Percentiles rank a stretch among this genome's conserved stretches.
Evolutionary conservation across 2,329 filamentous ascomycete species (phyloP).

Genomic region (Scedosporium minutisporum): DNA sequence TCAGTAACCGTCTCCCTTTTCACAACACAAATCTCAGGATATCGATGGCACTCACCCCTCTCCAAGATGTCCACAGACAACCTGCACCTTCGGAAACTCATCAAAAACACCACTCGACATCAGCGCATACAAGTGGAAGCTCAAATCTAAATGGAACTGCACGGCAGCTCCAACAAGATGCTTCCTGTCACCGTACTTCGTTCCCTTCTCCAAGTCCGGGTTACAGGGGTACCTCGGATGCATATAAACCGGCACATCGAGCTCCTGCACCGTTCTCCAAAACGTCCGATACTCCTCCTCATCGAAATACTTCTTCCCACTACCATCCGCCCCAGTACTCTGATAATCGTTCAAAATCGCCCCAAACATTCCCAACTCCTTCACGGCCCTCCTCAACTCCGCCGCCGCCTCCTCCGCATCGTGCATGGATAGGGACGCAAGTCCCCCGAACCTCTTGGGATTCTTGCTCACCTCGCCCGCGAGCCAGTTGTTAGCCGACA

Average conservation of each 20-base stretch:
- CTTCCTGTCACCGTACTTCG: constrained; percentile 18
- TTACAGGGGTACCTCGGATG: constrained; percentile 22
- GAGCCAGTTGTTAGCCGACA: constrained; percentile 22
- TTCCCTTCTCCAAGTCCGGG: constrained; percentile 16
- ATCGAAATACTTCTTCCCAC: constrained; percentile 20
- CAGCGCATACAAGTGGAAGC: constrained; percentile 35
- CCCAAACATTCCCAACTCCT: constrained; percentile 21
- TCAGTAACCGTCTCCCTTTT: neutral
- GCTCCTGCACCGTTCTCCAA: constrained; percentile 20
- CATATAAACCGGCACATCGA: constrained; percentile 24
- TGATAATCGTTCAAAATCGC: constrained; percentile 26
- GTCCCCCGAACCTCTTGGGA: constrained; percentile 20
- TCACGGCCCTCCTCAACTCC: constrained; percentile 20
- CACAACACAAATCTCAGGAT: neutral
- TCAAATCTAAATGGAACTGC: constrained; percentile 31
- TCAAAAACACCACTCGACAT: constrained; percentile 32
- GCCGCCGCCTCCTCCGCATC: constrained; percentile 16
- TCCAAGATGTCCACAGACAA: constrained; percentile 32
- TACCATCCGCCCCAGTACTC: constrained; percentile 9
- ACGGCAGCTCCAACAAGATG: constrained; percentile 25
- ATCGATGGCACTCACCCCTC: constrained; percentile 22
- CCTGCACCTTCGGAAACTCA: constrained; percentile 27
- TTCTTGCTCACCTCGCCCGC: constrained; percentile 16
- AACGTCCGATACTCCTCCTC: constrained; percentile 19
- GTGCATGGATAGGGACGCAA: constrained; percentile 25